Conservation (phyloP, 148 eudicot genomes). For the Silene uniflora region DNA sequence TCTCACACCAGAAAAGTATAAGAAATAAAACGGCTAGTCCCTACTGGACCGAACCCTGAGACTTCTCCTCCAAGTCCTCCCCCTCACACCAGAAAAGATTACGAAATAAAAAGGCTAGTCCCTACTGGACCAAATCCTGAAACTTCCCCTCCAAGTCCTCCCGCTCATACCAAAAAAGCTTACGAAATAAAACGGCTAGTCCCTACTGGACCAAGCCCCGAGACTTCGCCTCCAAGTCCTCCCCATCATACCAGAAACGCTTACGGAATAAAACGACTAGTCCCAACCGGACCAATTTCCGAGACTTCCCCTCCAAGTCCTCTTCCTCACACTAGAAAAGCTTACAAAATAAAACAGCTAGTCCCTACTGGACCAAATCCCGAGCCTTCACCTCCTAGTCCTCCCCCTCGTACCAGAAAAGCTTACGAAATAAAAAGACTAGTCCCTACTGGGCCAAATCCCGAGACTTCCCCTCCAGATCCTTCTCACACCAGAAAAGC, state of each 20-base stretch:
- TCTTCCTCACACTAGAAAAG: neutral
- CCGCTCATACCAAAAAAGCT: neutral
- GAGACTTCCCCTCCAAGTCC: neutral
- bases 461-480: neutral
- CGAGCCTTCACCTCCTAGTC: neutral
- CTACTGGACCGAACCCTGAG: neutral
- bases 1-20: neutral
- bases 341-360: neutral
- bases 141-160: neutral
- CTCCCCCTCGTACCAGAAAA: neutral
- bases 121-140: neutral
- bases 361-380: neutral
- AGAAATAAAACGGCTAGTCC: neutral
- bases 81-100: neutral
- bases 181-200: neutral
- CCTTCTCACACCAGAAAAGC: neutral
- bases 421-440: neutral
- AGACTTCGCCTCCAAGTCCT: neutral
- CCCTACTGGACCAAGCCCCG: neutral
- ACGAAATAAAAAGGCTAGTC: neutral
- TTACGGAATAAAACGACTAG: neutral
- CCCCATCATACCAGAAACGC: neutral
- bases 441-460: neutral
- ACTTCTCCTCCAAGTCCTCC: neutral
- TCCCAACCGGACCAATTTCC: neutral